Evolutionary conservation across 805 yeast species (phyloP).

Genomic region (Schwanniomyces sp.): DNA sequence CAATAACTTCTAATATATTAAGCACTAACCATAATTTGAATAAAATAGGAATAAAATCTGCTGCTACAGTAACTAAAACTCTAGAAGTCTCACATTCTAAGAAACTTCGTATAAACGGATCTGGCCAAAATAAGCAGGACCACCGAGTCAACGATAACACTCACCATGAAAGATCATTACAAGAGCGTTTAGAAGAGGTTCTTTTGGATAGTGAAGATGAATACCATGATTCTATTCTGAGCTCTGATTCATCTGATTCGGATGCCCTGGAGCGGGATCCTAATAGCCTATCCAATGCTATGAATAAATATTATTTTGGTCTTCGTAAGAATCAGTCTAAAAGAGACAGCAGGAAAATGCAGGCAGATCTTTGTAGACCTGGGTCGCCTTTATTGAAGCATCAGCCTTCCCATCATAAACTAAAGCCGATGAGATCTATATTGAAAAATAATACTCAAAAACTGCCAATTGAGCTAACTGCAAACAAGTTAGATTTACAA

Average conservation of each 20-base stretch:
- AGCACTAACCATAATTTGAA: slow-evolving; percentile 13
- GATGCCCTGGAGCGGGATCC: slow-evolving; percentile 6
- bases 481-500: too few relatives aligned
- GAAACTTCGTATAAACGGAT: slow-evolving; percentile 41
- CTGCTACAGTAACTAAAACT: slow-evolving; percentile 37
- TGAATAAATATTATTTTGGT: slow-evolving; percentile 7
- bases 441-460: slow-evolving; percentile 19
- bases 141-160: not conserved
- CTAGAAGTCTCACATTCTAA: slow-evolving; percentile 39
- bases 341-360: slow-evolving; percentile 2
- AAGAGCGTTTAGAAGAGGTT: not conserved
- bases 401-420: slow-evolving; percentile 40
- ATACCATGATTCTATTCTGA: not conserved
- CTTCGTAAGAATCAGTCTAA: slow-evolving; percentile 8
- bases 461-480: not conserved
- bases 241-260: slow-evolving; percentile 11
- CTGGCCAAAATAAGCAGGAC: slow-evolving; percentile 13
- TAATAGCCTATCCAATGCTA: slow-evolving; percentile 3
- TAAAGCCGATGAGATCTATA: slow-evolving; percentile 44
- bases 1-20: slow-evolving; percentile 9
- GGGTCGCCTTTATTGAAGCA: slow-evolving; percentile 39
- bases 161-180: not conserved
- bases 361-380: slow-evolving; percentile 5
- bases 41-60: slow-evolving; percentile 25
- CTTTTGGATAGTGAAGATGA: not conserved